Base-by-base conservation (phyloP, 2,329 filamentous ascomycete species). In the Fusarium concolor region DNA sequence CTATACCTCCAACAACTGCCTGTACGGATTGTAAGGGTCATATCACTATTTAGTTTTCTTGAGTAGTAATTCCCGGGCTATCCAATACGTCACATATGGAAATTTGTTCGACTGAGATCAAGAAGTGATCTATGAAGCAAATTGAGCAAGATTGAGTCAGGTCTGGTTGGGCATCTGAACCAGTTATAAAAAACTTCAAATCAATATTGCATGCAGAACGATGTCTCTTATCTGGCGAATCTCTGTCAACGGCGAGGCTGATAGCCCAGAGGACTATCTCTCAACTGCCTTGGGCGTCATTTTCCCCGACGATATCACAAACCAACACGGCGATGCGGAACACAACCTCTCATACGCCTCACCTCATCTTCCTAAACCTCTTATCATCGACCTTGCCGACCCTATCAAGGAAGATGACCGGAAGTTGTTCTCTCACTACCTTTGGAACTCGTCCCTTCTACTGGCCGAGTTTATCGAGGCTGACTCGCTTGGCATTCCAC, bases 371-470 rank as follows among this genome's bases (percentile, higher is more conserved):
- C 83, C 81, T 17, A 76, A 74, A 52, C 80, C 81, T 12, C 73
- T 87, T 43, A 67, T 75, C 43, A 79, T 87, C 70, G 78, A 78
- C 10, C 80, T 86, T 18, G 77, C 82, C 22, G 81, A 86, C 70
- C 88, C 79, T 14, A 75, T 79, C 31, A 80, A 77, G 31, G 86
- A 89, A 55, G 78, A 83, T 29, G 85, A 88, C 70, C 79, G 89
- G 49, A 76, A 78, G 20, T 83, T 92, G 43, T 93, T 92, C 75
- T 88, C 88, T 64, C 90, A 93, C 75, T 92, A 90, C 76, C 78
- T 93, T 26, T 93, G 90, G 90, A 93, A 93, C 77, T 83, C 90
- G 9, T 84, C 82, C 18, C 76, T 89, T 46, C 76, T 86, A 66
- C 79, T 87, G 2, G 85, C 84, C 10, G 86, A 87, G 76, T 78